These are phyloP conservation scores for Brassica rapa DNA, from an alignment of 345 rosid genomes.

Conservation along the genomic window DNA sequence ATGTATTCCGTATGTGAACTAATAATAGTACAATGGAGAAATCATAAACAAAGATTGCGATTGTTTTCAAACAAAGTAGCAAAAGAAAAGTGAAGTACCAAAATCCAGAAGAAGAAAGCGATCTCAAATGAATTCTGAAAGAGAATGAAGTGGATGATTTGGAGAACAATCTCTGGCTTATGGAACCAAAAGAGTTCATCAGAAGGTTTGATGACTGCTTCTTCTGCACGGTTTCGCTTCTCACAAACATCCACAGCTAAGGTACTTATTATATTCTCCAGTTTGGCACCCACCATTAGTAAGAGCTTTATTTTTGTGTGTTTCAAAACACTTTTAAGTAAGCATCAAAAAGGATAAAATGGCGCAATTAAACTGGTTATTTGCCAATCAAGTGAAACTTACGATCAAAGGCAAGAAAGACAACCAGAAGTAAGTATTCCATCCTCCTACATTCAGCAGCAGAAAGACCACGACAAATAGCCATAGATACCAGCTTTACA, in stretches of 20 bases:
- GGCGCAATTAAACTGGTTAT: background rate
- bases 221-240: conserved; percentile 32
- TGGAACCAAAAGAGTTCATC: conserved; percentile 79
- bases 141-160: conserved; percentile 78
- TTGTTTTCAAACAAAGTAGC: background rate
- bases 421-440: conserved; percentile 86
- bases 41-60: background rate
- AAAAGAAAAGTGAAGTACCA: conserved; percentile 44
- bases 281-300: conserved; percentile 78
- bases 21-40: background rate
- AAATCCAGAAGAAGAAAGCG: conserved; percentile 91
- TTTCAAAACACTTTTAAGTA: background rate
- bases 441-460: conserved; percentile 78
- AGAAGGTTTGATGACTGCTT: conserved; percentile 63
- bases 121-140: conserved; percentile 87
- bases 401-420: conserved; percentile 79
- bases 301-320: conserved; percentile 51
- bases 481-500: conserved; percentile 81
- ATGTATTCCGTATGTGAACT: conserved; percentile 67
- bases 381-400: conserved; percentile 42
- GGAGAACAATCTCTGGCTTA: conserved; percentile 50
- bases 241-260: conserved; percentile 52
- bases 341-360: background rate
- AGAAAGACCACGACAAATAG: conserved; percentile 74
- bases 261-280: conserved; percentile 63